Evolutionary conservation across 352 stramenopile species (phyloP).

Genomic region (Phytophthora constricta): DNA sequence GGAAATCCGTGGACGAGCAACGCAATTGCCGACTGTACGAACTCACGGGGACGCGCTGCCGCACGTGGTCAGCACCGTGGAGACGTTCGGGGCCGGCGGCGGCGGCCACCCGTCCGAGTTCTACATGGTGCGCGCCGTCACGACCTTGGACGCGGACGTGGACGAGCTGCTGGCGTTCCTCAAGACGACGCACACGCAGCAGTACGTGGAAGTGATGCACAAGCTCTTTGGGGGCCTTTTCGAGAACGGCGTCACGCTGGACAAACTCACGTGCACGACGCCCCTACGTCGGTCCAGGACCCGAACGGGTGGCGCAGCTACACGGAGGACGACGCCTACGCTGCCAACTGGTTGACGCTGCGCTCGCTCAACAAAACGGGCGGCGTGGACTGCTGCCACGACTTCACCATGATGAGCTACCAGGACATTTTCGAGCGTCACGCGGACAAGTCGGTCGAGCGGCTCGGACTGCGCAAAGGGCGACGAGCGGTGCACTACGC

Average conservation of each 20-base stretch:
- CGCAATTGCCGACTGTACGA: constrained; percentile 59
- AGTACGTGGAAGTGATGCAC: constrained; percentile 46
- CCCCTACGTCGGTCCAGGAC: constrained; percentile 30
- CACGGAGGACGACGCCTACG: constrained; percentile 60
- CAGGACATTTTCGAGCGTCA: constrained; percentile 59
- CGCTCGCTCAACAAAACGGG: constrained; percentile 32
- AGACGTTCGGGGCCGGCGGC: constrained; percentile 37
- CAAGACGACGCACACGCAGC: constrained; percentile 30
- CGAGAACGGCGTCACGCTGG: constrained; percentile 44
- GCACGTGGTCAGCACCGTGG: constrained; percentile 36
- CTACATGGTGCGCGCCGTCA: constrained; percentile 62
- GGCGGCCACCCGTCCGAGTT: constrained; percentile 53
- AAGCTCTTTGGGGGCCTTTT: constrained; percentile 53
- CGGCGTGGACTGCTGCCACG: constrained; percentile 37
- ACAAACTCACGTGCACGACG: constrained; percentile 53
- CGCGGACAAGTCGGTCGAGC: constrained; percentile 28
- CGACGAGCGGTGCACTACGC: constrained; percentile 18
- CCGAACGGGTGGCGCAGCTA: constrained; percentile 29
- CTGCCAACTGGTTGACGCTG: constrained; percentile 58
- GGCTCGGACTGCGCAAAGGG: constrained; percentile 26
- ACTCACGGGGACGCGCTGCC: constrained; percentile 52
- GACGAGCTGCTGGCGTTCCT: constrained; percentile 50
- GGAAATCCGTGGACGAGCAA: constrained; percentile 56
- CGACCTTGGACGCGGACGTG: constrained; percentile 48
- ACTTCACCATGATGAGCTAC: constrained; percentile 68